Evolutionary conservation across 228 moss, liverwort and hornwort species (phyloP).

Genomic region (Sphagnum magellanicum): DNA sequence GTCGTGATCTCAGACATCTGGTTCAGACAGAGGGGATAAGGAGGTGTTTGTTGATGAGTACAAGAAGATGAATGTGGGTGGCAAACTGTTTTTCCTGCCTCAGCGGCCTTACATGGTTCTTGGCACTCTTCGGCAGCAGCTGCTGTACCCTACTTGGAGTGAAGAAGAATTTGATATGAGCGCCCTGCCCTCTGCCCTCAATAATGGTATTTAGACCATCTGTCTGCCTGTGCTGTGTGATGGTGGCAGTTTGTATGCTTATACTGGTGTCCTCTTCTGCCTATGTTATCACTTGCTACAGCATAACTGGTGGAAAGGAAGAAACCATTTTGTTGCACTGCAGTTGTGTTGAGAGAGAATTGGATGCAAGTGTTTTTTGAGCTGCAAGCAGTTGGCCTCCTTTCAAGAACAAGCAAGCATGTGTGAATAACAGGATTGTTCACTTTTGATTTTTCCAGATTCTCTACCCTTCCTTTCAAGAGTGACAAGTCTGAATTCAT

Average conservation of each 20-base stretch:
- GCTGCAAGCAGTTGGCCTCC: background rate
- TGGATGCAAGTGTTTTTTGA: too few relatives aligned
- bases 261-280: background rate
- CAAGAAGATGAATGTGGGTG: slow-evolving; percentile 7
- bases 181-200: background rate
- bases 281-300: background rate
- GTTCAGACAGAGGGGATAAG: slow-evolving; percentile 24
- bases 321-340: background rate
- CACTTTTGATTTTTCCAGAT: background rate
- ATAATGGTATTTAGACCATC: slow-evolving; percentile 5
- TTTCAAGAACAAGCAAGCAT: background rate
- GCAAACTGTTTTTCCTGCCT: slow-evolving; percentile 41
- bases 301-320: background rate
- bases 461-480: background rate
- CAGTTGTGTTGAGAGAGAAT: background rate
- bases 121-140: slow-evolving; percentile 43
- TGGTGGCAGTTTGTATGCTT: background rate
- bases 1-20: background rate
- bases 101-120: slow-evolving; percentile 57
- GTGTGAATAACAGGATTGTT: background rate
- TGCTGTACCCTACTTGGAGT: slow-evolving; percentile 47
- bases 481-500: background rate
- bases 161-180: slow-evolving; percentile 16
- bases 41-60: background rate
- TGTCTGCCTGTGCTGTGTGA: background rate